Conservation (phyloP, 2,329 filamentous ascomycete species). For the Conoideocrella luteorostrata region DNA sequence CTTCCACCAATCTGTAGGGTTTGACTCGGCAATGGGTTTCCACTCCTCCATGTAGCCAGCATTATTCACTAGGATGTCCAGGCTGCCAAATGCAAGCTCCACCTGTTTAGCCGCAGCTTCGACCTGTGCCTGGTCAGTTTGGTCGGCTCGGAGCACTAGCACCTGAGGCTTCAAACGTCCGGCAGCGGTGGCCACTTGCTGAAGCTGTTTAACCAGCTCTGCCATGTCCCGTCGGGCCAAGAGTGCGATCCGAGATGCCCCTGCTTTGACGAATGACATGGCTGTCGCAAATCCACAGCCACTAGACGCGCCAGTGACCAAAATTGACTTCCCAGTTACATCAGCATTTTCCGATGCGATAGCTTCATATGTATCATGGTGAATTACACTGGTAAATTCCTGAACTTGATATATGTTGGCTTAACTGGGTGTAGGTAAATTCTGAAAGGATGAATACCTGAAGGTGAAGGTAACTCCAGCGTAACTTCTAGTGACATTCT, state of each 20-base stretch:
- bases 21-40: conserved; percentile 27
- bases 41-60: conserved; percentile 34
- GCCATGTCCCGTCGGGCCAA: background rate
- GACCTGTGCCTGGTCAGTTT: conserved; percentile 13
- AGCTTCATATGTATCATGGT: conserved; percentile 45
- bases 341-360: conserved; percentile 39
- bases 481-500: too few relatives aligned
- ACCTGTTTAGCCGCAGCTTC: conserved; percentile 22
- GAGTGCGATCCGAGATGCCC: conserved; percentile 26
- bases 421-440: too few relatives aligned
- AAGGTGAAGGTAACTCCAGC: too few relatives aligned
- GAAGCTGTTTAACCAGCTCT: conserved; percentile 28
- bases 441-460: too few relatives aligned
- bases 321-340: conserved; percentile 30
- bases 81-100: conserved; percentile 23
- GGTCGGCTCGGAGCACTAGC: too few relatives aligned
- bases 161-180: too few relatives aligned
- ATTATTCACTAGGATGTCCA: conserved; percentile 39
- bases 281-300: conserved; percentile 49
- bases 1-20: conserved; percentile 37
- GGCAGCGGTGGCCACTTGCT: conserved; percentile 25
- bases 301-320: conserved; percentile 50
- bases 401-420: too few relatives aligned
- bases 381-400: conserved; percentile 10
- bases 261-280: conserved; percentile 48